Evolutionary conservation across 1,284 basidiomycete species (phyloP).

Genomic region (Ceratobasidium sp.): DNA sequence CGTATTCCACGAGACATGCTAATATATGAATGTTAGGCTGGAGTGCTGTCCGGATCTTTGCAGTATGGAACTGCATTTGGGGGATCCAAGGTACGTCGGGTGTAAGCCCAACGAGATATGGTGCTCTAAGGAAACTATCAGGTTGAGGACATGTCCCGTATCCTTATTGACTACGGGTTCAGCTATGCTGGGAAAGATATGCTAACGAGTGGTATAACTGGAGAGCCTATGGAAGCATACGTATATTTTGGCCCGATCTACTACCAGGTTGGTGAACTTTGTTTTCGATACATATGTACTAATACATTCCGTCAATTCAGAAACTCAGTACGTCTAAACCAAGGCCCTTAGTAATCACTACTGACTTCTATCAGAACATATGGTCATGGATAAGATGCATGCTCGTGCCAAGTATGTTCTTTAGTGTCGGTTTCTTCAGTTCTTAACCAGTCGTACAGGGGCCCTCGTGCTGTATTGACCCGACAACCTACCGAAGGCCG

Average conservation of each 20-base stretch:
- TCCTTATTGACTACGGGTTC: constrained; percentile 95
- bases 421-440: neutral
- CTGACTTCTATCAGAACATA: constrained; percentile 69
- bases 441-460: constrained; percentile 57
- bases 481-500: constrained; percentile 99
- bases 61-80: constrained; percentile 98
- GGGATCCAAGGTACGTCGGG: constrained; percentile 80
- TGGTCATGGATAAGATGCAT: constrained; percentile 99
- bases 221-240: constrained; percentile 94
- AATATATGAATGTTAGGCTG: constrained; percentile 61
- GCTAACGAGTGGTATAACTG: constrained; percentile 97
- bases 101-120: neutral
- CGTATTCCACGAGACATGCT: constrained; percentile 24
- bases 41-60: constrained; percentile 85
- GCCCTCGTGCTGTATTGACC: constrained; percentile 94
- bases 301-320: constrained; percentile 52
- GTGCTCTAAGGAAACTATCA: constrained; percentile 46
- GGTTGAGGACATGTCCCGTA: constrained; percentile 98
- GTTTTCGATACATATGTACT: neutral
- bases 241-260: constrained; percentile 99
- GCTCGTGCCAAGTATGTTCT: constrained; percentile 83
- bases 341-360: constrained; percentile 6
- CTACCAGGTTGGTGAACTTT: constrained; percentile 74
- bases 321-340: constrained; percentile 72
- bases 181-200: constrained; percentile 98